Evolutionary conservation across 306 rosid species (phyloP), one percentile per base, ranked within the genome.

Genomic region (Biancaea sappan): DNA sequence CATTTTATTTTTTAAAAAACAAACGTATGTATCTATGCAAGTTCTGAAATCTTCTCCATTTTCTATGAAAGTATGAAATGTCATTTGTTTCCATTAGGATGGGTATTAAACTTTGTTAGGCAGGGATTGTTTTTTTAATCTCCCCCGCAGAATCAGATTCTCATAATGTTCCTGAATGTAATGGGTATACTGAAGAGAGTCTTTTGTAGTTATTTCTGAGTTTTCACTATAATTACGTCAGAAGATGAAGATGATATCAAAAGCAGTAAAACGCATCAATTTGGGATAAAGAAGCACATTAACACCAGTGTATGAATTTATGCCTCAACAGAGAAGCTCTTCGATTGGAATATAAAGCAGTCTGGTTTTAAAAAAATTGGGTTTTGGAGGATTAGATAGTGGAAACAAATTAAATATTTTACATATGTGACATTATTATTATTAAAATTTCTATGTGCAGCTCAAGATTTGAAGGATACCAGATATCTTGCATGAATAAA

Each of bases 21-120:
- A 63, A 26, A 34, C 40, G 37, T 68, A 50, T 70, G 37, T 54
- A 44, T 61, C 68, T 43, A 15, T 21, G 38, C 70, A 69, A 26
- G 77, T 57, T 25, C 15, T 62, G 34, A 57, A 64, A 69, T 47
- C 71, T 50, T 21, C 64, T 66, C 54, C 64, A 74, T 18, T 44
- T 47, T 5, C 22, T 24, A 13, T 21, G 0, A n/a, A n/a, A 46
- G 6, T 8, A n/a, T 63, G 50, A 19, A 61, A 10, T 61, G 47
- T 10, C 47, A 61, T 61, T 18, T 61, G 3, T 34, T 18, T 61
- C 46, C 66, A 3, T 15, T 15, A 21, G 41, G 14, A 8, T 48
- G 54, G 1, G 52, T 15, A 46, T 46, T 46, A 0, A 46, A 46
- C 3, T 46, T n/a, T 1, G 50, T 44, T 13, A 15, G 50, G 50